Conservation (phyloP, 805 yeast genomes). For the Yamadazyma paraphyllophila region DNA sequence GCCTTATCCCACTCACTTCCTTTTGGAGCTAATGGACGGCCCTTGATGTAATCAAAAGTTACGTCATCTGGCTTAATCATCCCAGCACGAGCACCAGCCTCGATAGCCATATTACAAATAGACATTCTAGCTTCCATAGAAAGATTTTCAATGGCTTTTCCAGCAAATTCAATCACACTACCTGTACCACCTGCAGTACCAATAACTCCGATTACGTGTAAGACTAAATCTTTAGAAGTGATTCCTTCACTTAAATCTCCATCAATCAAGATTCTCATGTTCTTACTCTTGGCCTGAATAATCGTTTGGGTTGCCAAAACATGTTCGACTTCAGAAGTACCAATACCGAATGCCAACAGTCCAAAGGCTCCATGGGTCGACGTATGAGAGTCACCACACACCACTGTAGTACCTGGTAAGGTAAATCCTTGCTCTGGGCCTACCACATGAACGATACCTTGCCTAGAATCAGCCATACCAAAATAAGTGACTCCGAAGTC, state of each 20-base stretch:
- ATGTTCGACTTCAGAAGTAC: constrained; percentile 98
- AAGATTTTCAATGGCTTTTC: constrained; percentile 84
- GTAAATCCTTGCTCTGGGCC: constrained; percentile 99
- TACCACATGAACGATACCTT: constrained; percentile 97
- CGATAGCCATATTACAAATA: constrained; percentile 98
- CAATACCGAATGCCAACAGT: constrained; percentile 95
- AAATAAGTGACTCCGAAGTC: constrained; percentile 87
- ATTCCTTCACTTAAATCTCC: constrained; percentile 87
- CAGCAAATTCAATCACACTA: constrained; percentile 93
- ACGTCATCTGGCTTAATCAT: constrained; percentile 95
- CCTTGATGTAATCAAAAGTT: constrained; percentile 86
- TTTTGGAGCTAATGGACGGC: constrained; percentile 91
- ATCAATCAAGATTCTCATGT: constrained; percentile 84
- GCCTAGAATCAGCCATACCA: constrained; percentile 92
- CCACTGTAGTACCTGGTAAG: constrained; percentile 97
- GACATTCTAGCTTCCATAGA: constrained; percentile 99
- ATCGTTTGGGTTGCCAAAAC: constrained; percentile 96
- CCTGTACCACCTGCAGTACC: constrained; percentile 99
- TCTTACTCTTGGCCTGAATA: constrained; percentile 91
- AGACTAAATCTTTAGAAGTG: constrained; percentile 91
- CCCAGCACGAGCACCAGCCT: constrained; percentile 99
- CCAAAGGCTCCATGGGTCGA: constrained; percentile 99
- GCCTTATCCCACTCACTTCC: constrained; percentile 97
- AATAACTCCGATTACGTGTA: constrained; percentile 92
- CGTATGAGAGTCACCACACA: constrained; percentile 98